A percentile compares a stretch with the other conserved stretches of the same genome.
Conservation (phyloP, 1,284 basidiomycete genomes). For the Pseudozyma pruni region DNA sequence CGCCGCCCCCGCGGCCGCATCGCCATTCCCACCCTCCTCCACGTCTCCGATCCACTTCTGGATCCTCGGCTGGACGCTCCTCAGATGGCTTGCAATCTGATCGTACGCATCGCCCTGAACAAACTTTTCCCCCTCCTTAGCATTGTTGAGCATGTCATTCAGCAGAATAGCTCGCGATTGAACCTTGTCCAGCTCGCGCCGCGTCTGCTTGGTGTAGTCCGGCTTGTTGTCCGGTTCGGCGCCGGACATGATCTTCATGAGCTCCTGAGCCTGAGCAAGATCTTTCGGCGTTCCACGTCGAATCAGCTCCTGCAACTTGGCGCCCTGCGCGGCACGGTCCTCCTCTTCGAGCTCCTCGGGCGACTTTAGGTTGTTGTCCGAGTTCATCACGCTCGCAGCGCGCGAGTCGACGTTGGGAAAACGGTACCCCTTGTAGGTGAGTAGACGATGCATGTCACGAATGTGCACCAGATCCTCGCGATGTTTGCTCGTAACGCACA, state of each 20-base stretch:
- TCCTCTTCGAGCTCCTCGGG: slow-evolving; percentile 97
- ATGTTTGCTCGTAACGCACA: slow-evolving; percentile 89
- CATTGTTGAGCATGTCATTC: slow-evolving; percentile 96
- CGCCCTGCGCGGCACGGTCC: slow-evolving; percentile 91
- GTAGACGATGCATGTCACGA: slow-evolving; percentile 93
- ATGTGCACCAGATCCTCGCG: slow-evolving; percentile 98
- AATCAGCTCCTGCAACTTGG: slow-evolving; percentile 97
- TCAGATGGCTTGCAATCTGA: slow-evolving; percentile 88
- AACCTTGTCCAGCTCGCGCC: slow-evolving; percentile 90
- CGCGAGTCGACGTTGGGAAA: slow-evolving; percentile 64
- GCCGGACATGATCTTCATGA: slow-evolving; percentile 95
- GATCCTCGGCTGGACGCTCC: slow-evolving; percentile 87
- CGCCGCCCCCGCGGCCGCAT: slow-evolving; percentile 74
- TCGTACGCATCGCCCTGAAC: slow-evolving; percentile 88
- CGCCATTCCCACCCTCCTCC: slow-evolving; percentile 73
- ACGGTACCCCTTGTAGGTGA: slow-evolving; percentile 83
- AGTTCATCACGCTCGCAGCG: slow-evolving; percentile 61
- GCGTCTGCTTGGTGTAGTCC: slow-evolving; percentile 88
- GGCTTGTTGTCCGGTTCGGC: slow-evolving; percentile 94
- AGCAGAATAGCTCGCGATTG: slow-evolving; percentile 92
- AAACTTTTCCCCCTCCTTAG: slow-evolving; percentile 75
- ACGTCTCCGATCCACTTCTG: slow-evolving; percentile 99
- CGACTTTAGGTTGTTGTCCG: slow-evolving; percentile 82
- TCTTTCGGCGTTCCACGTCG: slow-evolving; percentile 94
- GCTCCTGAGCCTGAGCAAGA: slow-evolving; percentile 92